Percentiles rank a stretch among this genome's conserved stretches.
Evolutionary conservation across 768 basidiomycete species (phyloP).

Genomic region (Leccinum uliginosum): DNA sequence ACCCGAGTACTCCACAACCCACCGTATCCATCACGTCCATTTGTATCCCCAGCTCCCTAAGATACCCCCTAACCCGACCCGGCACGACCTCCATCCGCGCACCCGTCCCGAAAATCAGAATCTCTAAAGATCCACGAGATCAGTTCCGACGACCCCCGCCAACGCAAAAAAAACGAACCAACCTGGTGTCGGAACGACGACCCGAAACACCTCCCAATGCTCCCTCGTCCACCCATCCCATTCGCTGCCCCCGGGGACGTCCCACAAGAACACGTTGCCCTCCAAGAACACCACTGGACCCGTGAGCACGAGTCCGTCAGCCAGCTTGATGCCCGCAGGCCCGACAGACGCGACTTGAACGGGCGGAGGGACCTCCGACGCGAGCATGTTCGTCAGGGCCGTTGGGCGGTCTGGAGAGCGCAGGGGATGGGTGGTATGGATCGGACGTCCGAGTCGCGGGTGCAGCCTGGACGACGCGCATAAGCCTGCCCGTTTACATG

Average conservation of each 20-base stretch:
- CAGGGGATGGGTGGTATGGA: conserved; percentile 15
- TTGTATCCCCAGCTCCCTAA: conserved; percentile 78
- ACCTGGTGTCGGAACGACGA: conserved; percentile 86
- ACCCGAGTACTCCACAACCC: conserved; percentile 24
- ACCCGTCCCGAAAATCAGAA: conserved; percentile 88
- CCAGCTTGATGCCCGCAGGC: conserved; percentile 58
- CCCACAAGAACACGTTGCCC: conserved; percentile 87
- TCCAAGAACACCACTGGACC: conserved; percentile 81
- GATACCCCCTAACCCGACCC: conserved; percentile 54
- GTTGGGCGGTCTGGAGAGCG: conserved; percentile 23
- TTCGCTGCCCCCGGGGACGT: conserved; percentile 51
- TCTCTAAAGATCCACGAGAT: no score
- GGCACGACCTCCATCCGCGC: conserved; percentile 67
- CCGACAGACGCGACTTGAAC: conserved; percentile 71
- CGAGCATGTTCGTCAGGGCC: conserved; percentile 65
- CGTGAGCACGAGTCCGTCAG: conserved; percentile 74
- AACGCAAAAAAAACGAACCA: conserved; percentile 1
- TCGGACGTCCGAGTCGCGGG: background rate
- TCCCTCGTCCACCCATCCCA: conserved; percentile 73
- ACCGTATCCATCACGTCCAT: conserved; percentile 86
- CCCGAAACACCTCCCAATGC: conserved; percentile 77
- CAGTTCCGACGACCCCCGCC: no score
- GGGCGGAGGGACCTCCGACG: conserved; percentile 60
- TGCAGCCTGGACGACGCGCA: background rate
- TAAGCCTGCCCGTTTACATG: background rate